Base-by-base conservation (phyloP, 2,329 filamentous ascomycete genomes). In the Xylaria sp. region DNA sequence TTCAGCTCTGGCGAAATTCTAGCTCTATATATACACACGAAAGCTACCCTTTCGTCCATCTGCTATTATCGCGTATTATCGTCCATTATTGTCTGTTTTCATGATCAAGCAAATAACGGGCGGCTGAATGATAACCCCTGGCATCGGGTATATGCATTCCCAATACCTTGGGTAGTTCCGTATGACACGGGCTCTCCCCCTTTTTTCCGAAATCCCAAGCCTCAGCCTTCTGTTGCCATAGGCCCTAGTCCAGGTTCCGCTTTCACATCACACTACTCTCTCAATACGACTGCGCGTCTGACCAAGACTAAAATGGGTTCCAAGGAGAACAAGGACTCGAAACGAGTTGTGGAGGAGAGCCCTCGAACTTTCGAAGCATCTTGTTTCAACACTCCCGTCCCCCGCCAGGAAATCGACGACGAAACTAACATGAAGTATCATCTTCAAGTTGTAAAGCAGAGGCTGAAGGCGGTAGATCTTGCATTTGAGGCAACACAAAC, bases 291-390 rank as follows among this genome's bases (percentile, higher is more conserved):
- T 65, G 55, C 45, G 62, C 46, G 62, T 65, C 62, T 65, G 36
- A 65, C 62, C 62, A 65, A 65, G 55, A 65, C 62, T 65, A 65
- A 65, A 60, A 65, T 65, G 62, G 62, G 45, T 53, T 65, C 55
- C 62, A 65, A 59, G 43, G 59, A 58, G 53, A 64, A 58, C 61
- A 61, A 61, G 46, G 53, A 64, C 55, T 64, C 61, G 61, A 63
- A 41, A 63, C 60, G 41, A 57, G 60, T 41, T 63, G 60, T 41
- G 48, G 52, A 63, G 52, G 60, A 63, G 60, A 63, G 41, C 60
- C 52, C 60, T 50, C 60, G 41, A 63, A 50, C 52, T 63, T 63
- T 41, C 52, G 52, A 57, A 63, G 52, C 60, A 63, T 41, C 60
- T 63, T 52, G 41, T 41, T 57, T 48, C 41, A 57, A 52, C 57